Percentiles rank a stretch among this genome's conserved stretches.
Conservation (phyloP, 139 green algal genomes). For the Limnomonas spitsbergensis region DNA sequence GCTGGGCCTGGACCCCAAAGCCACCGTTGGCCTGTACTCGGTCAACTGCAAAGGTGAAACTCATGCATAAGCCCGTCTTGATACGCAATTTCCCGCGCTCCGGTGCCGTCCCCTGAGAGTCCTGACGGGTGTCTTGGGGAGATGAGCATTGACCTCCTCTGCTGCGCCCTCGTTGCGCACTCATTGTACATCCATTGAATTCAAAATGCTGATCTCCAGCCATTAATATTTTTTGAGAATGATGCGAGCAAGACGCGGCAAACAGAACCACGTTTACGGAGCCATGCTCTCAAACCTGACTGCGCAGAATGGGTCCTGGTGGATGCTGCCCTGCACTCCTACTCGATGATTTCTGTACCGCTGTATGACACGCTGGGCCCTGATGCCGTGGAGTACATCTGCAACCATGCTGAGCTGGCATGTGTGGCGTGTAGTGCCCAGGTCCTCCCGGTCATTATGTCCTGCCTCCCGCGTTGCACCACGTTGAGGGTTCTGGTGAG, state of each 20-base stretch:
- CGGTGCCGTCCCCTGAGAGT: too few species aligned
- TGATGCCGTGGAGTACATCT: slow-evolving; percentile 93
- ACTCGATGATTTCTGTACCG: slow-evolving; percentile 85
- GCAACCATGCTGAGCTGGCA: slow-evolving; percentile 86
- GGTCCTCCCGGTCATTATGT: slow-evolving; percentile 75
- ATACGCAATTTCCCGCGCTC: too few species aligned
- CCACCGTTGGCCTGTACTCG: slow-evolving; percentile 83
- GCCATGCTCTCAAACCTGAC: too few species aligned
- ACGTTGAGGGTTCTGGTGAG: slow-evolving; percentile 77
- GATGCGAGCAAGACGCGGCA: too few species aligned
- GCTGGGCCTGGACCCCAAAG: slow-evolving; percentile 68
- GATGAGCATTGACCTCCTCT: too few species aligned
- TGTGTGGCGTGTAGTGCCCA: slow-evolving; percentile 70
- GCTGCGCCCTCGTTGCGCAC: too few species aligned
- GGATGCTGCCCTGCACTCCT: slow-evolving; percentile 82
- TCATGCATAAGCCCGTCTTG: too few species aligned
- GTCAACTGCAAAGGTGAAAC: slow-evolving; percentile 76
- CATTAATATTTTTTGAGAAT: too few species aligned
- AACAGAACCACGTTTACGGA: too few species aligned
- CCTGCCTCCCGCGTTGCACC: slow-evolving; percentile 65
- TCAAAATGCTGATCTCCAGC: too few species aligned
- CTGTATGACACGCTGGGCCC: slow-evolving; percentile 96
- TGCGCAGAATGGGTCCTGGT: slow-evolving; percentile 84
- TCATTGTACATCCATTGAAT: too few species aligned
- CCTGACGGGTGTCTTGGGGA: too few species aligned